phyloP scores from a whole-genome alignment of 345 rosid genomes.

The Ceriops tagal region DNA sequence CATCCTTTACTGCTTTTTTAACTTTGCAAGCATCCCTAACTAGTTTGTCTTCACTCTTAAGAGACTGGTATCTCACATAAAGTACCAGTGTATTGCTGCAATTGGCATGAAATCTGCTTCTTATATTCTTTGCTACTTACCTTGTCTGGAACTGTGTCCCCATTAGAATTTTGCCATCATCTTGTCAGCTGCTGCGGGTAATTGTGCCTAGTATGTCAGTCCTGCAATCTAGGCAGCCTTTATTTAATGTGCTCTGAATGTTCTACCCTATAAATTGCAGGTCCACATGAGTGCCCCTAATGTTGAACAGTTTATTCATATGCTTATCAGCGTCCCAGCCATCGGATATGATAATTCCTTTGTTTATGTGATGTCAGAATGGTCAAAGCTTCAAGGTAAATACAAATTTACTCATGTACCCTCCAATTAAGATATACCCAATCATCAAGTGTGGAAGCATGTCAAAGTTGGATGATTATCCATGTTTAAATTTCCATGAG shows the following conservation, averaged over 20 bases:
- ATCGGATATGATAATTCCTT: constrained; percentile 63
- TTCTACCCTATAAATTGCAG: constrained; percentile 38
- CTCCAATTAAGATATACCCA: too few species aligned
- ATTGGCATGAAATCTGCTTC: not conserved
- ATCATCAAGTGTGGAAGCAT: too few species aligned
- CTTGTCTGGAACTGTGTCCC: not conserved
- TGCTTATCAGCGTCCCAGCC: constrained; percentile 64
- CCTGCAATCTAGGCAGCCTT: not conserved
- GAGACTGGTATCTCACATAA: too few species aligned
- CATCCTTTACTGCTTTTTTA: too few species aligned
- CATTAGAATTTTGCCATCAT: not conserved
- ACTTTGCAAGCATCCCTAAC: too few species aligned
- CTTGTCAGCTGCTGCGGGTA: constrained; percentile 2
- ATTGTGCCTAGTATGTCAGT: constrained; percentile 1
- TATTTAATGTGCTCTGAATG: constrained; percentile 7
- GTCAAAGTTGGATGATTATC: not conserved
- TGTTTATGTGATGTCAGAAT: constrained; percentile 77
- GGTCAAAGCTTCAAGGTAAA: constrained; percentile 89
- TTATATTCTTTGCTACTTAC: not conserved
- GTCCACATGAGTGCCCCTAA: constrained; percentile 79
- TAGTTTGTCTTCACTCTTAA: too few species aligned
- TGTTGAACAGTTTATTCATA: constrained; percentile 70
- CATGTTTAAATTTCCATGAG: too few species aligned
- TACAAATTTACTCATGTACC: not conserved
- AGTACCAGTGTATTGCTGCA: not conserved